phyloP scores from a whole-genome alignment of 495 filamentous ascomycete species.

The Tuber indicum region DNA sequence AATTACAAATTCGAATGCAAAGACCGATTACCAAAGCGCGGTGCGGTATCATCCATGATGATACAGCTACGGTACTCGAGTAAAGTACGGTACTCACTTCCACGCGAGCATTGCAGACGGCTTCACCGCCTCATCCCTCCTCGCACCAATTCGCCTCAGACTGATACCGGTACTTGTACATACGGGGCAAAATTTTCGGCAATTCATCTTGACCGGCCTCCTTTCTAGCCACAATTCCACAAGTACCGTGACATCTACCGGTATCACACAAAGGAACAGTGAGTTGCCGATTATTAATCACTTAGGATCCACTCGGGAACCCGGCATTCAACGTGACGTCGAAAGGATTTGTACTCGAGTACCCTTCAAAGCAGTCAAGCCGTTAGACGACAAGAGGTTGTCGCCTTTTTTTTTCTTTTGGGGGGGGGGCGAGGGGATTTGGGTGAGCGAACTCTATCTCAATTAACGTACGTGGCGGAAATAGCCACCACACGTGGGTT shows the following conservation, averaged over 20 bases:
- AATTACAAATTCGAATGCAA: neutral
- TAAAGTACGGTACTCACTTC: neutral
- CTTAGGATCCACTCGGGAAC: neutral
- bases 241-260: neutral
- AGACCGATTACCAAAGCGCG: neutral
- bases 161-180: neutral
- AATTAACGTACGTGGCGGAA: constrained; percentile 1
- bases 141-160: neutral
- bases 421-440: neutral
- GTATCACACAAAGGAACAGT: neutral
- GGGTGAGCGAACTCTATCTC: neutral
- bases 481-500: constrained; percentile 1
- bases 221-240: neutral
- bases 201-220: neutral
- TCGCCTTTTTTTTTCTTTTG: neutral
- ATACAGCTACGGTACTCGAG: neutral
- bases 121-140: neutral
- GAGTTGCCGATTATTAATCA: neutral
- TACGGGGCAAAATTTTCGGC: neutral
- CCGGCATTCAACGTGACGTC: neutral
- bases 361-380: neutral
- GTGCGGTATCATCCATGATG: neutral
- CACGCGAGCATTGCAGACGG: neutral
- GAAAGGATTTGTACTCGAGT: neutral
- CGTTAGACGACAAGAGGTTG: neutral